A percentile compares a stretch with the other conserved stretches of the same genome.
Conservation (phyloP, 257 asterid genomes). For the Striga asiatica region DNA sequence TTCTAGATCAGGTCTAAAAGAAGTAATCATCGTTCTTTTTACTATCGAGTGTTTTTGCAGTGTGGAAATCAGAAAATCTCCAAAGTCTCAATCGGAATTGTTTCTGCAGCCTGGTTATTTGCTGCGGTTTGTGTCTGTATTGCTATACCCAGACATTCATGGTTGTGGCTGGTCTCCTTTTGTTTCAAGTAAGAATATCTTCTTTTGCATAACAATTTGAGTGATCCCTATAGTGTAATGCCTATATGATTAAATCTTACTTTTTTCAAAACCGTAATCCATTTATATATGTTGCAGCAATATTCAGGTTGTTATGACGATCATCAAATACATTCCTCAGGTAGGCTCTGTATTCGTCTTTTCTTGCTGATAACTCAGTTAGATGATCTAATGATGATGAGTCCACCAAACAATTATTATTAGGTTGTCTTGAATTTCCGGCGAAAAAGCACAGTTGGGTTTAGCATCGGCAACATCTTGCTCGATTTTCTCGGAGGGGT, state of each 20-base stretch:
- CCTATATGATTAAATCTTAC: too few species aligned
- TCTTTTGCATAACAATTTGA: too few species aligned
- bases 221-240: too few species aligned
- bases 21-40: neutral
- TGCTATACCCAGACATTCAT: conserved; percentile 61
- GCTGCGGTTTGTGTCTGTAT: conserved; percentile 60
- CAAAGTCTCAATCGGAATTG: conserved; percentile 33
- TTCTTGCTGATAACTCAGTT: too few species aligned
- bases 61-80: conserved; percentile 82
- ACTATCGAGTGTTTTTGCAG: conserved; percentile 24
- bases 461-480: conserved; percentile 85
- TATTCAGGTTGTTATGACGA: conserved; percentile 78
- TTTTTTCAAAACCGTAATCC: too few species aligned
- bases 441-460: conserved; percentile 80
- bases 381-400: too few species aligned
- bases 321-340: conserved; percentile 94
- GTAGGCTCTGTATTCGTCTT: conserved; percentile 25
- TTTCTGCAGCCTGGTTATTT: conserved; percentile 46
- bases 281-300: conserved; percentile 40
- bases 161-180: conserved; percentile 76
- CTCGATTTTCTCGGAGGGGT: conserved; percentile 84
- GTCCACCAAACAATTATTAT: too few species aligned
- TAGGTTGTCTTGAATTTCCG: conserved; percentile 65
- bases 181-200: conserved; percentile 93
- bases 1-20: neutral